Base-by-base conservation (phyloP, 805 yeast genomes). In the Metschnikowia hibisci region DNA sequence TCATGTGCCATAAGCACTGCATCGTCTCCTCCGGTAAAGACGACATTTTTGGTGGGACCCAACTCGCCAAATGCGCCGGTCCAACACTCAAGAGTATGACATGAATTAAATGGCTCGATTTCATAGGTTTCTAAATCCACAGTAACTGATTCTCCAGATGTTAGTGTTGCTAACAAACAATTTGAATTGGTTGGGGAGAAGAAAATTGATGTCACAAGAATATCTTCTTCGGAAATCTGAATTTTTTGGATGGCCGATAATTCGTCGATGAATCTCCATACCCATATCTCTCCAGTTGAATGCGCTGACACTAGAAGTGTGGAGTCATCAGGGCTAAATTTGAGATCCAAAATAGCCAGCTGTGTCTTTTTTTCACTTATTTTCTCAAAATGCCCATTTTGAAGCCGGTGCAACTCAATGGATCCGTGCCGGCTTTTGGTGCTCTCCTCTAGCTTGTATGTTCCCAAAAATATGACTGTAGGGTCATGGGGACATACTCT, bases 1-100 rank as follows among this genome's bases (percentile, higher is more conserved):
- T 90, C 97, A 57, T 83, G 88, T 1, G 90, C 90, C 25, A 82
- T 78, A 11, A 91, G 64, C 12, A 71, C 65, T 6, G 84, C 75
- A 64, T 93, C 98, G 59, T 91, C 99, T 12, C 98, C 98, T 4
- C 98, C 99, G 3, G 89, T 79, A 52, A 82, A 84, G 0, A 88
- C 69, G 0, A 87, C 79, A 44, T 80, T 64, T 12, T 68, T 58
- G 32, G 83, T 58, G 3, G 75, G 76, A 6, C 77, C 77, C 18
- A 67, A 50, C 34, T 72, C 73, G 7, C 87, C 89, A 64, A 81
- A 86, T 2, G 78, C 78, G 5, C 87, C 86, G 4, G 85, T 86
- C 98, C 98, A 90, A 46, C 95, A 87, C 61, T 91, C 96, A 27
- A 89, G 63, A 8, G 74, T 71, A 60, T 91, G 97, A 0, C 62